Base-by-base conservation (phyloP, 345 rosid species). In the Pistacia integerrima region DNA sequence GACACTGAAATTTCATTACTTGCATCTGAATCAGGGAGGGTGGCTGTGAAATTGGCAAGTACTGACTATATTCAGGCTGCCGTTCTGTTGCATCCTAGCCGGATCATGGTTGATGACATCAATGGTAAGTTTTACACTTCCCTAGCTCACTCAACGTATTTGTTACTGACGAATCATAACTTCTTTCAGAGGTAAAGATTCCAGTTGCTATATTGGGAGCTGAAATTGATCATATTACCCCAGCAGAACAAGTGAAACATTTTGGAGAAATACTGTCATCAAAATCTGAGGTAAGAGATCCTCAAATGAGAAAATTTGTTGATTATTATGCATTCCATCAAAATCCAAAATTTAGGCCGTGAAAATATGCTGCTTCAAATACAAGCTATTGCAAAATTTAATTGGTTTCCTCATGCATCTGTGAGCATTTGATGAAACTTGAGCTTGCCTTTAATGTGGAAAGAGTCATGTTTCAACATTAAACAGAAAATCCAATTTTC, bases 161-260 rank as follows among this genome's bases (percentile, higher is more conserved):
- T 28, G 59, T 74, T n/a, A 8, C 65, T 62, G 49, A 73, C 22
- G 12, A 54, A 62, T 12, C 35, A n/a, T 62, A 49, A 41, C 46
- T 72, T 64, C 38, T 62, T 78, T 35, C 85, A 87, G 90, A 69
- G 72, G 83, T 87, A 30, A 85, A 80, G 75, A 73, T 68, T 38
- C 87, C 90, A 5, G 76, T 81, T 76, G 82, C 87, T 33, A 51
- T 87, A 11, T 65, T 85, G 69, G 88, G 88, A 48, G 88, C 87
- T 14, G 88, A 87, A 78, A 60, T 72, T 8, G 90, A 85, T 64
- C 64, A 49, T 0, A 0, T 8, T 12, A 72, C 83, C 16, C 87
- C 90, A 4, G 78, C 88, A 0, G 81, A 72, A 22, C 68, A 74
- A 41, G 20, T 83, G 70, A 85, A 80, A 44, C 64, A 74, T 46